Conservation (phyloP, 441 rosid genomes). For the Adansonia madagascariensis region DNA sequence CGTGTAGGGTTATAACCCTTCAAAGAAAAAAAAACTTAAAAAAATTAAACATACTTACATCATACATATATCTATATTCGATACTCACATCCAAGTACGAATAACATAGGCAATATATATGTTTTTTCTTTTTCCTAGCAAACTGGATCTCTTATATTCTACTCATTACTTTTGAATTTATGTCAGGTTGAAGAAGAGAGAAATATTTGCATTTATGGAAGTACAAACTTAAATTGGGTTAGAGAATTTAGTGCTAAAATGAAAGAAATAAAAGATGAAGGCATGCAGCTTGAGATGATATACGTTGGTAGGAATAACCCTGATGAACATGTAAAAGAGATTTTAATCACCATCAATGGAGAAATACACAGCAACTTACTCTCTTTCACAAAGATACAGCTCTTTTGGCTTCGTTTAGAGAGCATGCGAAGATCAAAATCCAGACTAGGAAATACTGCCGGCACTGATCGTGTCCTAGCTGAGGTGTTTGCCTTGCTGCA, state of each 20-base stretch:
- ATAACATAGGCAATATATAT: not conserved
- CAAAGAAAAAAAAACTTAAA: no score
- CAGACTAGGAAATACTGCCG: slow-evolving; percentile 31
- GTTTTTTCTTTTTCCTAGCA: not conserved
- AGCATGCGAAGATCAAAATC: slow-evolving; percentile 63
- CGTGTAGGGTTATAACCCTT: no score
- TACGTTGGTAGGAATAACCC: slow-evolving; percentile 54
- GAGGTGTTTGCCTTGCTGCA: slow-evolving; percentile 55
- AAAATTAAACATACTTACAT: no score
- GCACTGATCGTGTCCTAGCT: slow-evolving; percentile 46
- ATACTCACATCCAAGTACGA: no score
- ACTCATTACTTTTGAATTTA: slow-evolving; percentile 29
- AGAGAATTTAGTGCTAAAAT: slow-evolving; percentile 47
- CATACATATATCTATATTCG: no score
- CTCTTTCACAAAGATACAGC: slow-evolving; percentile 49
- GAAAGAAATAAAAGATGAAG: slow-evolving; percentile 40
- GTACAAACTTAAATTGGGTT: slow-evolving; percentile 56
- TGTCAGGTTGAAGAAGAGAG: slow-evolving; percentile 68
- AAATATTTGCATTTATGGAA: slow-evolving; percentile 65
- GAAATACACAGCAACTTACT: slow-evolving; percentile 44
- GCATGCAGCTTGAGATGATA: slow-evolving; percentile 56
- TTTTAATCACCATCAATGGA: slow-evolving; percentile 35
- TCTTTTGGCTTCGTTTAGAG: slow-evolving; percentile 75
- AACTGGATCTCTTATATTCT: not conserved
- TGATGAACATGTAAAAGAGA: slow-evolving; percentile 32